Percentiles rank a stretch among this genome's conserved stretches.
These are phyloP conservation scores for Xylaria sp. DNA, from an alignment of 2,329 filamentous ascomycete species.

Conservation along the genomic window DNA sequence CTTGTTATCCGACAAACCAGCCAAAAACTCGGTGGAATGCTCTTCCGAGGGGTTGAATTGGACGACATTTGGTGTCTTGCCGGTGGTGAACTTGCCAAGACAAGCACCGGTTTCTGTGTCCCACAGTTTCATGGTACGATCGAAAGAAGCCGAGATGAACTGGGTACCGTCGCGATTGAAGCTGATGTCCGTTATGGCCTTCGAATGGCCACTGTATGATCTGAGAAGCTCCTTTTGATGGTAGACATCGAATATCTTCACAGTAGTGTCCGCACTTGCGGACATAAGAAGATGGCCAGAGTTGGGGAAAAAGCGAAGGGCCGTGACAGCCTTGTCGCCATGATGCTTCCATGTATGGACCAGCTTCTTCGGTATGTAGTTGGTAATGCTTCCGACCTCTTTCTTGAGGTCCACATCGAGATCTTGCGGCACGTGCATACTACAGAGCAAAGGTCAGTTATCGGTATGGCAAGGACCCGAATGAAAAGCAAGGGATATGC, in stretches of 20 bases:
- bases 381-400: constrained; percentile 73
- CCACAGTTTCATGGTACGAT: constrained; percentile 96
- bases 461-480: background rate
- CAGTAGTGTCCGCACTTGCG: constrained; percentile 80
- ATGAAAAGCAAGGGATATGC: background rate
- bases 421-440: constrained; percentile 91
- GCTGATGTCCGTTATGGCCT: constrained; percentile 81
- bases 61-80: constrained; percentile 91
- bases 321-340: constrained; percentile 75
- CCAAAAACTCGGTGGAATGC: constrained; percentile 82
- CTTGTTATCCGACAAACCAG: constrained; percentile 98
- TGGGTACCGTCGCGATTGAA: constrained; percentile 79
- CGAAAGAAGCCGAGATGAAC: constrained; percentile 88
- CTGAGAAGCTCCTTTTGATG: constrained; percentile 83
- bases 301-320: constrained; percentile 80
- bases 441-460: constrained; percentile 2
- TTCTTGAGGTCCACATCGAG: constrained; percentile 80
- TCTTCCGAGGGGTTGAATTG: constrained; percentile 81
- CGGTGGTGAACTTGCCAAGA: constrained; percentile 81
- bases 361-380: constrained; percentile 91
- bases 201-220: constrained; percentile 85
- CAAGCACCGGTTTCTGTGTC: constrained; percentile 93
- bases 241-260: constrained; percentile 94
- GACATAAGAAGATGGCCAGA: constrained; percentile 87
- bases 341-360: constrained; percentile 86